Base-by-base conservation (phyloP, 1,284 basidiomycete species). In the Apiotrichum brassicae region DNA sequence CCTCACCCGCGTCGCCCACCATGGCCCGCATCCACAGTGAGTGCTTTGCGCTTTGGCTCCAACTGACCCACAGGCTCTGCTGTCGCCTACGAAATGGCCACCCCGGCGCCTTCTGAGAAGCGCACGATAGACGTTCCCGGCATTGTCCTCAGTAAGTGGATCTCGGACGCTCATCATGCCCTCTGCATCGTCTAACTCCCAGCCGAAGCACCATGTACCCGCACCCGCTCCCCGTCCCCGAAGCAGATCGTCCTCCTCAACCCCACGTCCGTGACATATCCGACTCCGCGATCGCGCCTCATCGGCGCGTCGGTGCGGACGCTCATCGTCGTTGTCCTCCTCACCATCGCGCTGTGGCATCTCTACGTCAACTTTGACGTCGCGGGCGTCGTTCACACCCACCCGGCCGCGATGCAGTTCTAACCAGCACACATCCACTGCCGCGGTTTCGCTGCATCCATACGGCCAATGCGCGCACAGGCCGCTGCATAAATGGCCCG, bases 241-340 rank as follows among this genome's bases (percentile, higher is more conserved):
- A 60, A 62, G 47, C 56, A 57, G 33, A 53, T 59, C 46, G 52
- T 64, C 20, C 57, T 64, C 33, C 52, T 61, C 19, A 49, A 52
- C 20, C 58, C 62, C 14, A 20, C 11, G 14, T 58, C 51, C n/a
- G 34, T 57, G 2, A 48, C 56, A 7, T 43, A 57, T 8, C 46
- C 49, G 3, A 30, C 49, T 3, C 32, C 26, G 14, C 46, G 25
- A 14, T 20, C n/a, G 16, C 9, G 38, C 40, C 36, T 37, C 19
- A 12, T 35, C 36, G 46, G 38, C 34, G 42, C 6, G 24, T 35
- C 48, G 3, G 11, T 39, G 11, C 49, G 51, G 26, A 46, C 49
- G 6, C 35, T 54, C 16, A 39, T 33, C 22, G 22, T 59, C 5
- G 22, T 56, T 16, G 33, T 53, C 9, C 39, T 51, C 19, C 20